Evolutionary conservation across 2,329 filamentous ascomycete genomes (phyloP).

Genomic region (Aureobasidium sp.): DNA sequence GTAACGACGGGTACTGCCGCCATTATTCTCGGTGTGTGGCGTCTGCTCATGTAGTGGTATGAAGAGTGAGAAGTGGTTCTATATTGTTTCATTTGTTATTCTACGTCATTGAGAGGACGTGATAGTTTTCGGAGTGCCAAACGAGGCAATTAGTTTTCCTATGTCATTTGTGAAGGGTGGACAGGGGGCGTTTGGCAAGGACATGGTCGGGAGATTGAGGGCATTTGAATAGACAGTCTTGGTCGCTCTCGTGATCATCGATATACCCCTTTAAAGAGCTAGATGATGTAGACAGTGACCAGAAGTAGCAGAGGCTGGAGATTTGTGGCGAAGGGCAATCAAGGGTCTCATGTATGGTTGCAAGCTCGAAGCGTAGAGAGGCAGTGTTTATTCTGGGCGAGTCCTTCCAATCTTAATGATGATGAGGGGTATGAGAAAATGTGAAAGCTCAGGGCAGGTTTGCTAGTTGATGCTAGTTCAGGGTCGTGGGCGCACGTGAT

Average conservation of each 20-base stretch:
- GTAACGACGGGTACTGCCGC: constrained; percentile 59
- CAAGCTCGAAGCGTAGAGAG: neutral
- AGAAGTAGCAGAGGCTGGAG: neutral
- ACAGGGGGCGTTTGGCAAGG: neutral
- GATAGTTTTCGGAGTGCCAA: neutral
- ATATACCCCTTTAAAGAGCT: neutral
- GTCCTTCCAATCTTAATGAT: neutral
- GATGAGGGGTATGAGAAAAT: neutral
- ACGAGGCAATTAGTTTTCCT: neutral
- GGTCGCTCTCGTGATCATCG: neutral
- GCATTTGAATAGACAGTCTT: constrained; percentile 1
- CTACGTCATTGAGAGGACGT: neutral
- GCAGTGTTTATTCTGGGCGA: neutral
- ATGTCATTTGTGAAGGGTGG: neutral
- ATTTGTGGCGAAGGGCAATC: neutral
- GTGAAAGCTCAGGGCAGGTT: neutral
- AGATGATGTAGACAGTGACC: neutral
- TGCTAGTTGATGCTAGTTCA: neutral
- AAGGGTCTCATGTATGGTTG: neutral
- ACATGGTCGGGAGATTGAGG: neutral
- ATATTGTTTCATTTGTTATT: neutral
- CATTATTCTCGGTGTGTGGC: constrained; percentile 59
- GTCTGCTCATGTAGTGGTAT: constrained; percentile 48
- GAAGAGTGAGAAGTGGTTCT: neutral
- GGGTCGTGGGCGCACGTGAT: neutral